phyloP scores from a whole-genome alignment of 148 eudicot species.

The Arctostaphylos glauca region DNA sequence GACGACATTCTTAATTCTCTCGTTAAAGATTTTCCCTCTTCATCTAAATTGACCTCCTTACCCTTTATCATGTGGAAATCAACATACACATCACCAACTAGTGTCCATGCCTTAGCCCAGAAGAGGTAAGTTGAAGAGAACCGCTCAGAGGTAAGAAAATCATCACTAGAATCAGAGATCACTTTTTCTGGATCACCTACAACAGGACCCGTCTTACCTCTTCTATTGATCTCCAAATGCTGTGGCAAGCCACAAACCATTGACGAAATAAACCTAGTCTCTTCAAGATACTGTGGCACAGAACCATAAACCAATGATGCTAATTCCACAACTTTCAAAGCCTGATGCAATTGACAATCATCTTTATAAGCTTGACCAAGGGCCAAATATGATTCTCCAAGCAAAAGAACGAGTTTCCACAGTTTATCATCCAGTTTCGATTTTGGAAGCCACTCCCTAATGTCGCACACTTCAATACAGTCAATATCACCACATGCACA shows the following conservation, averaged over 20 bases:
- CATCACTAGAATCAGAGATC: slow-evolving; percentile 21
- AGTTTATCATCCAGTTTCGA: slow-evolving; percentile 75
- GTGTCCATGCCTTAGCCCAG: slow-evolving; percentile 93
- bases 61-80: slow-evolving; percentile 55
- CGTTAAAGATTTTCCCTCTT: slow-evolving; percentile 34
- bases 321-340: slow-evolving; percentile 74
- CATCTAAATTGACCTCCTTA: slow-evolving; percentile 37
- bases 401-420: slow-evolving; percentile 94
- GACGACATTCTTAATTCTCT: slow-evolving; percentile 78
- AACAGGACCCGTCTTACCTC: slow-evolving; percentile 26
- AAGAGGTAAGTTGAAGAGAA: slow-evolving; percentile 65
- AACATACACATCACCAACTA: slow-evolving; percentile 85
- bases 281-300: slow-evolving; percentile 86
- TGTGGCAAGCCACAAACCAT: slow-evolving; percentile 43
- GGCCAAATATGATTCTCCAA: slow-evolving; percentile 94
- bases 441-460: slow-evolving; percentile 90
- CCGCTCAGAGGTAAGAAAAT: slow-evolving; percentile 31
- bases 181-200: slow-evolving; percentile 26
- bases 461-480: slow-evolving; percentile 93
- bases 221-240: slow-evolving; percentile 26
- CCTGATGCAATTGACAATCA: slow-evolving; percentile 66
- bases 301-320: slow-evolving; percentile 96
- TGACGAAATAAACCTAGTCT: slow-evolving; percentile 74
- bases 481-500: slow-evolving; percentile 98
- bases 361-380: slow-evolving; percentile 85